Base-by-base conservation (phyloP, 2,329 filamentous ascomycete genomes). In the Colletotrichum sidae region DNA sequence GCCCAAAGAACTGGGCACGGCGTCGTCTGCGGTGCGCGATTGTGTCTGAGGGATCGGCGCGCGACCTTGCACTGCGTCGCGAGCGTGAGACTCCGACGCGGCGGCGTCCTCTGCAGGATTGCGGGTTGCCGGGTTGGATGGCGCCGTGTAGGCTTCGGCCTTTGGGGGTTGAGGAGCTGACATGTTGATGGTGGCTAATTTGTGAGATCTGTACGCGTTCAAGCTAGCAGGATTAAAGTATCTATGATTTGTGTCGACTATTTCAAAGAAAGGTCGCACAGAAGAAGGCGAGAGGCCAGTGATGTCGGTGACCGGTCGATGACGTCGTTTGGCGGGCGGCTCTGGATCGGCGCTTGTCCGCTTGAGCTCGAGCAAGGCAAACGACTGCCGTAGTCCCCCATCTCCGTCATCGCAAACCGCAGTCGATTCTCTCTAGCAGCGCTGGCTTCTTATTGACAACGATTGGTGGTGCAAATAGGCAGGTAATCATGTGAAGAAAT, bases 1-100 rank as follows among this genome's bases (percentile, higher is more conserved):
- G 5, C 68, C 70, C 5, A 70, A 51, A 2, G 70, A 68, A 17
- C 66, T 68, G 7, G 69, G 69, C n/a, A 61, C 63, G 4, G 70
- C 67, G 15, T 67, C 67, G 11, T 70, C 57, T 39, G 38, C 38
- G 9, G 53, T 39, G 12, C 51, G 49, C 1, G 57, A 35, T 25
- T 68, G 61, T 6, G 56, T 44, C n/a, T 33, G 46, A 1, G 65
- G 65, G 15, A 69, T 49, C 2, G 67, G 57, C 4, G 45, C 46
- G 55, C 67, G 67, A 8, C 67, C 65, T 15, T 51, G 65, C 4
- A 55, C 53, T 33, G 46, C 63, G 6, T 65, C 65, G 42, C 58
- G 63, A 11, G 54, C 55, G 38, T 39, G n/a, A 9, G 38, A 39
- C 33, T 58, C 10, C 3, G 38, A 41, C 4, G 65, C 60, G 2